Conservation (phyloP, 1,139 yeast genomes). For the Protomyces inouyei region DNA sequence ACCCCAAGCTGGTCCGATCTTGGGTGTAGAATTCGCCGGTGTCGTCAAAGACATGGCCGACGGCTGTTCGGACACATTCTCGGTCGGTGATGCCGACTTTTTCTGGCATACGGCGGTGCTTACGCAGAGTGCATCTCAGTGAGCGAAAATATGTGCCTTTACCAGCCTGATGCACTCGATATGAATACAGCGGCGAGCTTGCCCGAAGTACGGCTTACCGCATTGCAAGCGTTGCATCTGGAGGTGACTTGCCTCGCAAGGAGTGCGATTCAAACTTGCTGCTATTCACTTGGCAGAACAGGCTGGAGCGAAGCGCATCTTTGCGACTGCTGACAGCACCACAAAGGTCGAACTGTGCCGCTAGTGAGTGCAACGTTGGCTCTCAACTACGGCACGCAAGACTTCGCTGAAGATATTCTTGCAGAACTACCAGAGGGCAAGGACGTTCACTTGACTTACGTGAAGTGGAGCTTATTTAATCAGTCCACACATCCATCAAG, state of each 20-base stretch:
- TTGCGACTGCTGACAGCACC: slow-evolving; percentile 39
- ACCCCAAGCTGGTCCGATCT: slow-evolving; percentile 36
- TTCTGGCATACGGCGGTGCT: slow-evolving; percentile 42
- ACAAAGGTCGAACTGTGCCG: slow-evolving; percentile 35
- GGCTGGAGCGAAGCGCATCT: slow-evolving; percentile 39
- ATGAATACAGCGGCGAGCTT: slow-evolving; percentile 39
- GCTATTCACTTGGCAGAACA: slow-evolving; percentile 41
- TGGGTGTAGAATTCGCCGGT: slow-evolving; percentile 43
- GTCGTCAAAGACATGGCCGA: slow-evolving; percentile 33
- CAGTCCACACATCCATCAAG: slow-evolving; percentile 12
- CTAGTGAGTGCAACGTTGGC: slow-evolving; percentile 34
- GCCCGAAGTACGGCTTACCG: slow-evolving; percentile 43
- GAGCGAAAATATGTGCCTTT: slow-evolving; percentile 35
- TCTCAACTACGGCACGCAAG: slow-evolving; percentile 37
- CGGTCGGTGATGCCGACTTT: slow-evolving; percentile 40
- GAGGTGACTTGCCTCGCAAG: slow-evolving; percentile 37
- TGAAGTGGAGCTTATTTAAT: slow-evolving; percentile 1
- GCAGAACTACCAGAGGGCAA: slow-evolving; percentile 32
- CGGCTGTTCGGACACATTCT: slow-evolving; percentile 20
- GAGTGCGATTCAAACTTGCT: slow-evolving; percentile 37
- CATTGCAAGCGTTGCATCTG: slow-evolving; percentile 36
- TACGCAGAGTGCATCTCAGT: slow-evolving; percentile 41
- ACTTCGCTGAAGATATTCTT: slow-evolving; percentile 35
- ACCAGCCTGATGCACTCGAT: slow-evolving; percentile 35
- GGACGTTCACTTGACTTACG: slow-evolving; percentile 34